Percentiles rank a stretch among this genome's conserved stretches.
These are phyloP conservation scores for Hansfordia pulvinata DNA, from an alignment of 2,329 filamentous ascomycete genomes.

Conservation along the genomic window DNA sequence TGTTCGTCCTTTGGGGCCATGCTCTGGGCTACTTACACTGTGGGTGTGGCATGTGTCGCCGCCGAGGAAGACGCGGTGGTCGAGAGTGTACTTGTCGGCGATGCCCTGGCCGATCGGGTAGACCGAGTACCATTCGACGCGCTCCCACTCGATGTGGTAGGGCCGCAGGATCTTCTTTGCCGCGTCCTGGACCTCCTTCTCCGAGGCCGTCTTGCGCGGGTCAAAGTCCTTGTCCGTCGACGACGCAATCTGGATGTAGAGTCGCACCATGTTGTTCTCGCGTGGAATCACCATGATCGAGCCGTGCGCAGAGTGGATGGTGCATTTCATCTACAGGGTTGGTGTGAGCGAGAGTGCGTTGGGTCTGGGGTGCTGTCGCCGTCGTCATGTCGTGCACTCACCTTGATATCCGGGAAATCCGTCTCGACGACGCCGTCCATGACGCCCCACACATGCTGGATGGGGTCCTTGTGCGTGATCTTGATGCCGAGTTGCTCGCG, in stretches of 20 bases:
- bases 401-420: conserved; percentile 66
- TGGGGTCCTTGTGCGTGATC: conserved; percentile 58
- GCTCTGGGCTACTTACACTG: conserved; percentile 35
- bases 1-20: neutral
- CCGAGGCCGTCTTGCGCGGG: conserved; percentile 48
- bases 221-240: conserved; percentile 48
- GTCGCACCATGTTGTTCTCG: conserved; percentile 53
- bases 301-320: conserved; percentile 59
- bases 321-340: conserved; percentile 58
- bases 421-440: conserved; percentile 63
- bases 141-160: conserved; percentile 54
- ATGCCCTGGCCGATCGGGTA: conserved; percentile 68
- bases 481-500: conserved; percentile 53
- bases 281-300: conserved; percentile 72
- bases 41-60: conserved; percentile 74
- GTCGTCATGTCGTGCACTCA: conserved; percentile 13
- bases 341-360: too few relatives aligned
- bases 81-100: conserved; percentile 51
- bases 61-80: conserved; percentile 59
- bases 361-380: too few relatives aligned
- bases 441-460: conserved; percentile 61
- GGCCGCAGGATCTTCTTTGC: conserved; percentile 53
- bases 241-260: conserved; percentile 55
- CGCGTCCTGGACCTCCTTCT: conserved; percentile 47
- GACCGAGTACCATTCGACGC: conserved; percentile 61